Percentiles rank a stretch among this genome's conserved stretches.
Evolutionary conservation across 768 basidiomycete genomes (phyloP).

Genomic region (Boletellus sp.): DNA sequence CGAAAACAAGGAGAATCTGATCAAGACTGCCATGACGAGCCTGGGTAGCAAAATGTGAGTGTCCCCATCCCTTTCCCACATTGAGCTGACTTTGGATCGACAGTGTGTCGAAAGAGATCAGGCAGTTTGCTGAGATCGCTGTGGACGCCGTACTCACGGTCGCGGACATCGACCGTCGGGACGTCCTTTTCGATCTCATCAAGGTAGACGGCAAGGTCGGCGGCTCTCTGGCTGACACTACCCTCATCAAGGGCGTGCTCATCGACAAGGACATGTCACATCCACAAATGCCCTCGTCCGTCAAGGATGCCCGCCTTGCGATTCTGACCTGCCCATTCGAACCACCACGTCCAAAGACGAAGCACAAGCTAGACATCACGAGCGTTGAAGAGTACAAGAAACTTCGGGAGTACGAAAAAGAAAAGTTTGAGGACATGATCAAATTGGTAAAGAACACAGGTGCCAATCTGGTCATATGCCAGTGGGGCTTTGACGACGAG

Average conservation of each 20-base stretch:
- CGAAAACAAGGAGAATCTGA: slow-evolving; percentile 78
- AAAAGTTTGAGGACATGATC: slow-evolving; percentile 97
- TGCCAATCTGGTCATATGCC: slow-evolving; percentile 97
- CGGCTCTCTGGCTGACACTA: slow-evolving; percentile 92
- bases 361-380: slow-evolving; percentile 97
- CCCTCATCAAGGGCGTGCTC: slow-evolving; percentile 93
- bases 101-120: slow-evolving; percentile 95
- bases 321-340: slow-evolving; percentile 99
- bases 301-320: slow-evolving; percentile 87
- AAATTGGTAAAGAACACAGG: slow-evolving; percentile 93
- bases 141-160: slow-evolving; percentile 95
- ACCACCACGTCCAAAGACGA: slow-evolving; percentile 97
- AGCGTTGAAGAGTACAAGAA: slow-evolving; percentile 96
- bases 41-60: slow-evolving; percentile 94
- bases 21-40: slow-evolving; percentile 95
- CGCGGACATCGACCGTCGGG: slow-evolving; percentile 90
- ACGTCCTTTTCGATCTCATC: slow-evolving; percentile 97
- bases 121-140: slow-evolving; percentile 95
- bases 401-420: slow-evolving; percentile 89
- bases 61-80: not conserved
- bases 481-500: slow-evolving; percentile 99
- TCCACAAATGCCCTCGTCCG: slow-evolving; percentile 90
- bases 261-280: slow-evolving; percentile 99
- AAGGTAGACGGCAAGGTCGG: slow-evolving; percentile 99
- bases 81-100: slow-evolving; percentile 3